phyloP scores from a whole-genome alignment of 1,139 yeast species.

The Keqinozyma sinolaborantium region DNA sequence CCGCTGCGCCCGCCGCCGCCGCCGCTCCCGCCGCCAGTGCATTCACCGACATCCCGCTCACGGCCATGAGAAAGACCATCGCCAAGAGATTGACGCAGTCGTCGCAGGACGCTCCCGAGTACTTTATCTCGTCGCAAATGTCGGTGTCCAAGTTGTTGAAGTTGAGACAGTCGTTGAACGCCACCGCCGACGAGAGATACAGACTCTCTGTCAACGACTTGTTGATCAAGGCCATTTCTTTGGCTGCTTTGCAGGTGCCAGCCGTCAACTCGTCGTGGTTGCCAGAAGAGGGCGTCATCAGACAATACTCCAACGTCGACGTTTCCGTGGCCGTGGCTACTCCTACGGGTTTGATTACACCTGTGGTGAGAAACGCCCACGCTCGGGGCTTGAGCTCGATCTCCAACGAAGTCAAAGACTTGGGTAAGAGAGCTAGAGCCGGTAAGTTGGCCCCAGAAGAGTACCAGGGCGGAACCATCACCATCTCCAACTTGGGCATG shows the following conservation, averaged over 20 bases:
- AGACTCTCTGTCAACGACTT: conserved; percentile 92
- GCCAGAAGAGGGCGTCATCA: conserved; percentile 82
- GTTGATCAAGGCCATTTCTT: conserved; percentile 89
- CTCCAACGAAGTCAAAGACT: conserved; percentile 81
- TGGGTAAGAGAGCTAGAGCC: conserved; percentile 94
- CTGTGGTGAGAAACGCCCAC: conserved; percentile 87
- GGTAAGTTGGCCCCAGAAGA: conserved; percentile 93
- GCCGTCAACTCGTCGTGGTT: conserved; percentile 94
- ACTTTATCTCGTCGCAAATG: conserved; percentile 82
- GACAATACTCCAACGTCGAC: conserved; percentile 90
- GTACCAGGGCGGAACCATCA: conserved; percentile 98
- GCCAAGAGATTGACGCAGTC: conserved; percentile 86
- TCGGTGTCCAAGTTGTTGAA: conserved; percentile 88
- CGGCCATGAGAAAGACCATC: conserved; percentile 92
- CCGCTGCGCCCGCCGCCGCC: conserved; percentile 45
- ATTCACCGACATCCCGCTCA: conserved; percentile 80
- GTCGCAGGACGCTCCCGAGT: conserved; percentile 84
- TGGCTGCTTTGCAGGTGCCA: conserved; percentile 88
- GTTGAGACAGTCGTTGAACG: conserved; percentile 86
- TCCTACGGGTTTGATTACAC: conserved; percentile 95
- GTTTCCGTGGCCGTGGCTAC: conserved; percentile 99
- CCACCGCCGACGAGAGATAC: conserved; percentile 82
- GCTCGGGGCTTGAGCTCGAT: conserved; percentile 80
- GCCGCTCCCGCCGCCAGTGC: conserved; percentile 53
- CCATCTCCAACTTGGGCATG: conserved; percentile 98